Evolutionary conservation across 2,329 filamentous ascomycete genomes (phyloP).

Genomic region (Coniella vitis): DNA sequence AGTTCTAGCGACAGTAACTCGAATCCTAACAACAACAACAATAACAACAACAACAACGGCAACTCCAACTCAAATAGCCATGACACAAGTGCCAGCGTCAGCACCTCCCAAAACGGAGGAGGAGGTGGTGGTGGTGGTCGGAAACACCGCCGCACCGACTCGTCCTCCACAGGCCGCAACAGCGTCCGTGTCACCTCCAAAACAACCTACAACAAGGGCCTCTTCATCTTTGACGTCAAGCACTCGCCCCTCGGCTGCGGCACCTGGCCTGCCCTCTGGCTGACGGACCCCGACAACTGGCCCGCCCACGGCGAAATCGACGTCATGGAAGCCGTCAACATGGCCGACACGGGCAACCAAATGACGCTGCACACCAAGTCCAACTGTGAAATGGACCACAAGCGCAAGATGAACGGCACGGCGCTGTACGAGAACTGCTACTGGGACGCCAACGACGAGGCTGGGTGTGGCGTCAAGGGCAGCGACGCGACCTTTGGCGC

Average conservation of each 20-base stretch:
- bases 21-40: neutral
- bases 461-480: constrained; percentile 50
- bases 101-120: too few species aligned
- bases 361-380: constrained; percentile 51
- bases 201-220: constrained; percentile 50
- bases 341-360: constrained; percentile 46
- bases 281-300: constrained; percentile 55
- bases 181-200: constrained; percentile 59
- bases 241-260: constrained; percentile 59
- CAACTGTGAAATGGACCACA: constrained; percentile 44
- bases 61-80: neutral
- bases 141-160: constrained; percentile 18
- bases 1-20: neutral
- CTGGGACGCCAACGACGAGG: constrained; percentile 43
- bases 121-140: neutral
- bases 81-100: neutral
- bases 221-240: constrained; percentile 62
- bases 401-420: constrained; percentile 45
- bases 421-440: constrained; percentile 40
- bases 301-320: constrained; percentile 60
- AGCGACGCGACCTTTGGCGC: constrained; percentile 39
- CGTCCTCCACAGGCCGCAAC: constrained; percentile 53
- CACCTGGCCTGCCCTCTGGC: constrained; percentile 61
- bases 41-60: neutral
- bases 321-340: constrained; percentile 53